Percentiles rank a stretch among this genome's conserved stretches.
Evolutionary conservation across 306 rosid species (phyloP).

Genomic region (Cucumis melo): DNA sequence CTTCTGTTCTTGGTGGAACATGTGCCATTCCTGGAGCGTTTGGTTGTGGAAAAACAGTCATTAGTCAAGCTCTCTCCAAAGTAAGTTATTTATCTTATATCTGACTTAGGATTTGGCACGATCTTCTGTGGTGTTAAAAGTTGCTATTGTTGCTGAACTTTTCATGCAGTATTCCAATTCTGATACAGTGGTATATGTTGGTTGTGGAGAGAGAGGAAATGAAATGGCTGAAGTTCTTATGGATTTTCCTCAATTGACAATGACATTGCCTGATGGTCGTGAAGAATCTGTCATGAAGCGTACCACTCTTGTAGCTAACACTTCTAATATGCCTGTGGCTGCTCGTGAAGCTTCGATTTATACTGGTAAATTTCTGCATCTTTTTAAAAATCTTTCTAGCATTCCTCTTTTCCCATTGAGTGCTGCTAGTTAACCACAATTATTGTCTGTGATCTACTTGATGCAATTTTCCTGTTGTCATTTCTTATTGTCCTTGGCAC

Average conservation of each 20-base stretch:
- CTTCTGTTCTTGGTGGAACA: conserved; percentile 99
- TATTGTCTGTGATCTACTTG: not conserved
- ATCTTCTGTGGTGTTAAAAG: not conserved
- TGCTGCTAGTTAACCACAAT: not conserved
- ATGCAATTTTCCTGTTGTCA: not conserved
- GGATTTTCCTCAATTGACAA: conserved; percentile 99
- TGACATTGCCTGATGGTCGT: conserved; percentile 99
- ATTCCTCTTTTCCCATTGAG: not conserved
- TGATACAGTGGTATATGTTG: conserved; percentile 87
- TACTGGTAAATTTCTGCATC: conserved; percentile 47
- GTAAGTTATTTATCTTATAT: conserved; percentile 22
- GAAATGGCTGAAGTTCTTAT: conserved; percentile 99
- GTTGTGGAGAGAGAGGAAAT: conserved; percentile 99
- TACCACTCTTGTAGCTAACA: conserved; percentile 96
- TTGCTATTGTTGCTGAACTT: not conserved
- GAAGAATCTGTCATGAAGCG: conserved; percentile 99
- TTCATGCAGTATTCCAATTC: conserved; percentile 85
- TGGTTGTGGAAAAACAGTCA: conserved; percentile 99
- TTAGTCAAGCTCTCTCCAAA: conserved; percentile 99
- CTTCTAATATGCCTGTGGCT: conserved; percentile 99
- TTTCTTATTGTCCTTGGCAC: not conserved
- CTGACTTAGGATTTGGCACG: not conserved
- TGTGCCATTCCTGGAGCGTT: conserved; percentile 99
- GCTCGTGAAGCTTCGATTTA: conserved; percentile 99
- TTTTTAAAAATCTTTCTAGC: not conserved